A percentile compares a stretch with the other conserved stretches of the same genome.
Conservation (phyloP, 2,329 filamentous ascomycete species). For the Penicillium sp. region DNA sequence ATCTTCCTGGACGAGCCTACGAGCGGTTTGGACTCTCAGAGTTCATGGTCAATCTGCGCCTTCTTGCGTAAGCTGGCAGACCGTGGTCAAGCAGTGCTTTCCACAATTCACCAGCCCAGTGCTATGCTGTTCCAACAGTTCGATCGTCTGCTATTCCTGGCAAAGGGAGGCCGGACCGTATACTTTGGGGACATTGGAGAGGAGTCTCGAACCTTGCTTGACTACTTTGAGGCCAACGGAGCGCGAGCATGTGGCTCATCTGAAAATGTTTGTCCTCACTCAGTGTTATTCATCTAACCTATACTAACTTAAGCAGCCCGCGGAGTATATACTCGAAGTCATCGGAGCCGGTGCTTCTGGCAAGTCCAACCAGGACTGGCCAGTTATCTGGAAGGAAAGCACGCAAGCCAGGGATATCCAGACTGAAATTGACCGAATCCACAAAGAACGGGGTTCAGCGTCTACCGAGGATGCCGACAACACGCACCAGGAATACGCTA, state of each 20-base stretch:
- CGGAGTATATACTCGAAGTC: conserved; percentile 71
- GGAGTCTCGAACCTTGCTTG: conserved; percentile 59
- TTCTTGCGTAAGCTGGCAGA: conserved; percentile 88
- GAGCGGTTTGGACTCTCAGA: conserved; percentile 86
- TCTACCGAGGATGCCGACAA: conserved; percentile 49
- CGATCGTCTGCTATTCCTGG: conserved; percentile 65
- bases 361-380: conserved; percentile 70
- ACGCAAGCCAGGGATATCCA: conserved; percentile 61
- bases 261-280: conserved; percentile 57
- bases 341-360: conserved; percentile 67
- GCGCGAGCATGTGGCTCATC: conserved; percentile 62
- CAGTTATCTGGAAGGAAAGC: conserved; percentile 63
- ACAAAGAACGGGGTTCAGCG: conserved; percentile 50
- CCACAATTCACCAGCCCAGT: conserved; percentile 94
- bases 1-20: conserved; percentile 94
- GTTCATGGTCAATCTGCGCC: conserved; percentile 84
- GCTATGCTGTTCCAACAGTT: conserved; percentile 89
- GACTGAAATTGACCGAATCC: conserved; percentile 62
- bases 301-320: conserved; percentile 53
- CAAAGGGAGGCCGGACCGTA: conserved; percentile 66
- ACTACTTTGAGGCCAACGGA: conserved; percentile 68
- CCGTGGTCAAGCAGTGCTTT: conserved; percentile 84
- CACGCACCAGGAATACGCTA: conserved; percentile 74
- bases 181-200: conserved; percentile 70
- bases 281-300: neutral